Conservation (phyloP, 2,329 filamentous ascomycete genomes). For the Fusarium decemcellulare region DNA sequence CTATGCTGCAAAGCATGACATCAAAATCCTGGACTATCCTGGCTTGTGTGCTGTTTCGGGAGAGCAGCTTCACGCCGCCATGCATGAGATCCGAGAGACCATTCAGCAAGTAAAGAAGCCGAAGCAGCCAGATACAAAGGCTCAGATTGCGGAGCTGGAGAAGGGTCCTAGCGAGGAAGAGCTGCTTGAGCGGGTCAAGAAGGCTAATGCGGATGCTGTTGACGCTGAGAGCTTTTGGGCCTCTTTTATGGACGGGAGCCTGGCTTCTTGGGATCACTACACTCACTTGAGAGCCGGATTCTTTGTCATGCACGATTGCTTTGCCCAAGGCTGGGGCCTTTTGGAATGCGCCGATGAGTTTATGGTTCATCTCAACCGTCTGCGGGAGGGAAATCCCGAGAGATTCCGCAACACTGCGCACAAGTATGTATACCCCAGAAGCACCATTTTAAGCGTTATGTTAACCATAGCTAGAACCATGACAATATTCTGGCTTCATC, state of each 20-base stretch:
- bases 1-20: conserved; percentile 14
- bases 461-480: conserved; percentile 43
- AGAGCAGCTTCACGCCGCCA: conserved; percentile 21
- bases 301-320: conserved; percentile 48
- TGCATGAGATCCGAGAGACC: conserved; percentile 37
- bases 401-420: conserved; percentile 54
- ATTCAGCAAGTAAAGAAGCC: conserved; percentile 17
- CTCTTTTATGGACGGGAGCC: conserved; percentile 44
- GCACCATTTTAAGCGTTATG: rapidly evolving
- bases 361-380: conserved; percentile 45
- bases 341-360: conserved; percentile 50
- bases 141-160: conserved; percentile 18
- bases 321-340: conserved; percentile 40
- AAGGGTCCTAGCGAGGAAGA: conserved; percentile 33
- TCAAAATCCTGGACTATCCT: conserved; percentile 42
- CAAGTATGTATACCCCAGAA: conserved; percentile 33
- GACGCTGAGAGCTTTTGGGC: conserved; percentile 44
- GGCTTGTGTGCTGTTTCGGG: conserved; percentile 41
- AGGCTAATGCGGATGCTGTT: conserved; percentile 19
- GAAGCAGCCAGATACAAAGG: background rate
- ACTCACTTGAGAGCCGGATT: conserved; percentile 52
- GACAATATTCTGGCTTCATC: conserved; percentile 54
- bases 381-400: conserved; percentile 45
- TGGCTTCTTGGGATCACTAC: conserved; percentile 52
- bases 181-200: conserved; percentile 17